Base-by-base conservation (phyloP, 768 basidiomycete species). In the Scleroderma citrinum region DNA sequence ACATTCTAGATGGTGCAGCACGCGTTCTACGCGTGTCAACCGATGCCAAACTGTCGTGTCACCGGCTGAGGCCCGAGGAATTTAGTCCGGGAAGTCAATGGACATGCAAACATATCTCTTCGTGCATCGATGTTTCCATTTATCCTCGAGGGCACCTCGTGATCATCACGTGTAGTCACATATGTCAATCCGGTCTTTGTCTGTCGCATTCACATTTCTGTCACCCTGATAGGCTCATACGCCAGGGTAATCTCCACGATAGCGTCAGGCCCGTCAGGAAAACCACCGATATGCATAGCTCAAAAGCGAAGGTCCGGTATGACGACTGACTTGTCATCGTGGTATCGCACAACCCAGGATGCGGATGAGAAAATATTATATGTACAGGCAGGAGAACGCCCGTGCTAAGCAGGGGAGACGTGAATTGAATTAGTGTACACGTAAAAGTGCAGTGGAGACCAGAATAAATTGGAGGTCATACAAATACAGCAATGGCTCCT, bases 401-500 rank as follows among this genome's bases (percentile, higher is more conserved):
- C 17, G 30, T 30, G 14, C 24, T 24, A n/a, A 19, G 8, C n/a
- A 44, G 12, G 26, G n/a, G n/a, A 20, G 20, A 31, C 7, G 50
- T 23, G 21, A 24, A 7, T 44, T 11, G 7, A 36, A 17, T n/a
- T 47, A 40, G 11, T 30, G 23, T 36, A 50, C 50, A 55, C 51
- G 59, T 53, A 56, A 61, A 48, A n/a, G 23, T 48, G 52, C 50
- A 53, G 24, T 36, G 47, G 31, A 31, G 54, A 51, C 44, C 41
- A 39, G 8, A 8, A 19, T 23, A 23, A 21, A 11, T 14, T 7
- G 16, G 39, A 45, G 32, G 23, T 73, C 59, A 75, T 29, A 71
- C 70, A 44, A 67, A 75, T 42, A 76, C 54, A 19, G 65, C 59
- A 46, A 75, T 61, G 11, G 66, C 68, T 20, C 72, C 71, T 44